A percentile compares a stretch with the other conserved stretches of the same genome.
These are phyloP conservation scores for Talaromyces wortmannii DNA, from an alignment of 495 filamentous ascomycete species.

Conservation along the genomic window DNA sequence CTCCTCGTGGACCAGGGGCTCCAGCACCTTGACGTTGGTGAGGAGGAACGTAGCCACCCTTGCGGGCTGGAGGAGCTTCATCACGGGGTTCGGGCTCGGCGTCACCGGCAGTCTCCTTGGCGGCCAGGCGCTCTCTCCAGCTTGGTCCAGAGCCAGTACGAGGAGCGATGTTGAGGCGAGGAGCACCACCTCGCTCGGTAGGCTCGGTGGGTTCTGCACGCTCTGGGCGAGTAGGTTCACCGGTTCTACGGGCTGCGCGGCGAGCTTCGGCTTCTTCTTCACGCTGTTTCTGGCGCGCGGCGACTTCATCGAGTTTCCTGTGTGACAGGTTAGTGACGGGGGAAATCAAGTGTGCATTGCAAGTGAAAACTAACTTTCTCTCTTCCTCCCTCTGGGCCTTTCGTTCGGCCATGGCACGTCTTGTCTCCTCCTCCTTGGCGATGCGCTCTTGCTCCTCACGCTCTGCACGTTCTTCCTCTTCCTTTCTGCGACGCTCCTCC, in stretches of 20 bases:
- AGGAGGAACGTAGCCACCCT: conserved; percentile 45
- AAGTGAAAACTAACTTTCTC: conserved; percentile 50
- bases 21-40: conserved; percentile 32
- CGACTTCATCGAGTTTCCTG: conserved; percentile 61
- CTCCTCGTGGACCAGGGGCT: conserved; percentile 15
- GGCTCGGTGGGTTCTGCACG: conserved; percentile 32
- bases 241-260: conserved; percentile 37
- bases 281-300: conserved; percentile 56
- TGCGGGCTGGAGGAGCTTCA: conserved; percentile 21
- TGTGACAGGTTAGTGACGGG: conserved; percentile 12
- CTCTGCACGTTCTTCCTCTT: conserved; percentile 77
- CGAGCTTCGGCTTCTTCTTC: conserved; percentile 65
- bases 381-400: conserved; percentile 82
- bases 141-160: conserved; percentile 50
- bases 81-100: conserved; percentile 23
- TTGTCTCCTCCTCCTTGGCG: conserved; percentile 64
- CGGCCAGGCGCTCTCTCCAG: conserved; percentile 84
- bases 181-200: conserved; percentile 50
- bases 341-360: background rate
- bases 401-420: conserved; percentile 54
- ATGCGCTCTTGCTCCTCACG: conserved; percentile 78
- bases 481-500: conserved; percentile 60
- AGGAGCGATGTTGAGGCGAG: conserved; percentile 57
- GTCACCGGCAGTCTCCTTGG: conserved; percentile 41
- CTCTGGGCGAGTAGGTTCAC: conserved; percentile 17